A percentile compares a stretch with the other conserved stretches of the same genome.
Conservation (phyloP, 768 basidiomycete genomes). For the Mycena chlorophos region DNA sequence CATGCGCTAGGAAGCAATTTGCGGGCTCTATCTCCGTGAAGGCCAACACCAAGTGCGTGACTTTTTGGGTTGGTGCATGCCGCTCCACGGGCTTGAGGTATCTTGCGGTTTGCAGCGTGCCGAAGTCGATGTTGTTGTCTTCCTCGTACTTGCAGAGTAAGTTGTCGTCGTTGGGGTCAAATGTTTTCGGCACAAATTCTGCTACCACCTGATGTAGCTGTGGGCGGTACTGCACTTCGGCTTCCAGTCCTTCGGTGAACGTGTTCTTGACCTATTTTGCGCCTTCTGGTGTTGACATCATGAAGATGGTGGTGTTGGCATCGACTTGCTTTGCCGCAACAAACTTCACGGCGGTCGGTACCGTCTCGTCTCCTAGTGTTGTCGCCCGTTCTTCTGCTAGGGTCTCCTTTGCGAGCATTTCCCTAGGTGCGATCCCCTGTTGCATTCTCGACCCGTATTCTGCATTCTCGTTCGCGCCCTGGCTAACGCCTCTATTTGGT, state of each 20-base stretch:
- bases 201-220: neutral
- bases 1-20: neutral
- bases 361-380: neutral
- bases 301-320: neutral
- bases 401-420: conserved; percentile 20
- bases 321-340: neutral
- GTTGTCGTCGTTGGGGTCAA: neutral
- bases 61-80: neutral
- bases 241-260: neutral
- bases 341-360: neutral
- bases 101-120: neutral
- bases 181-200: neutral
- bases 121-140: neutral
- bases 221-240: neutral
- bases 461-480: neutral
- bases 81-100: neutral
- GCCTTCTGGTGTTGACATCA: neutral
- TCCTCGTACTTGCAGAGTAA: neutral
- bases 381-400: neutral
- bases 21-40: neutral
- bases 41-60: neutral
- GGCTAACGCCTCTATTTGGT: neutral
- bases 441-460: neutral
- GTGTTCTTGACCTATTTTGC: neutral
- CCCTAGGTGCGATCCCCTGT: neutral